Conservation (phyloP, 257 asterid species). For the Nemophila menziesii region DNA sequence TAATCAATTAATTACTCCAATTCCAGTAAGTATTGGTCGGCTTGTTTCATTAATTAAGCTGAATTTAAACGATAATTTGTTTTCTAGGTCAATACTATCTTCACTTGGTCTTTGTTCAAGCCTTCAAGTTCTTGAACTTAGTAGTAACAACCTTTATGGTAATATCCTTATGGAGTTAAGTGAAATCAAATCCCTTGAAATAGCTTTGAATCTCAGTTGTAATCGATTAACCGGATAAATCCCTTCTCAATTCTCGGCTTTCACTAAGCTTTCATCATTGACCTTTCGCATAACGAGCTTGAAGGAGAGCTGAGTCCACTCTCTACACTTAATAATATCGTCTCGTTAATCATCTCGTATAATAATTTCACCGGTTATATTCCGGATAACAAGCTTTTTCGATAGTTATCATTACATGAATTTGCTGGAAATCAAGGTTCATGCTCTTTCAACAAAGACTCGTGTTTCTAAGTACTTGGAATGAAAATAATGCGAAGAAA, state of each 20-base stretch:
- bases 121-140: conserved; percentile 35
- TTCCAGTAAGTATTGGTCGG: conserved; percentile 28
- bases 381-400: conserved; percentile 33
- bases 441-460: conserved; percentile 18
- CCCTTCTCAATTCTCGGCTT: conserved; percentile 28
- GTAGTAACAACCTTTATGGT: conserved; percentile 29
- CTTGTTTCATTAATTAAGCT: conserved; percentile 31
- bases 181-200: conserved; percentile 33
- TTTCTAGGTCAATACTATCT: conserved; percentile 31
- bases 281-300: conserved; percentile 27
- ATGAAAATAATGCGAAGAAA: conserved; percentile 16
- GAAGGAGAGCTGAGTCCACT: conserved; percentile 26
- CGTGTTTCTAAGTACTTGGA: conserved; percentile 18
- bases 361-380: conserved; percentile 33
- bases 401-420: conserved; percentile 24
- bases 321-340: conserved; percentile 22
- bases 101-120: conserved; percentile 31
- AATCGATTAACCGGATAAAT: conserved; percentile 26
- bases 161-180: conserved; percentile 24
- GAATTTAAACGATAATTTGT: conserved; percentile 19
- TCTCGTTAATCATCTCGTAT: conserved; percentile 24
- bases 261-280: conserved; percentile 30
- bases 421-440: conserved; percentile 27
- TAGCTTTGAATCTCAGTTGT: conserved; percentile 30
- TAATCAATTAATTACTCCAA: conserved; percentile 24